phyloP scores from a whole-genome alignment of 2,329 filamentous ascomycete genomes.

The Myriosclerotinia curreyana region DNA sequence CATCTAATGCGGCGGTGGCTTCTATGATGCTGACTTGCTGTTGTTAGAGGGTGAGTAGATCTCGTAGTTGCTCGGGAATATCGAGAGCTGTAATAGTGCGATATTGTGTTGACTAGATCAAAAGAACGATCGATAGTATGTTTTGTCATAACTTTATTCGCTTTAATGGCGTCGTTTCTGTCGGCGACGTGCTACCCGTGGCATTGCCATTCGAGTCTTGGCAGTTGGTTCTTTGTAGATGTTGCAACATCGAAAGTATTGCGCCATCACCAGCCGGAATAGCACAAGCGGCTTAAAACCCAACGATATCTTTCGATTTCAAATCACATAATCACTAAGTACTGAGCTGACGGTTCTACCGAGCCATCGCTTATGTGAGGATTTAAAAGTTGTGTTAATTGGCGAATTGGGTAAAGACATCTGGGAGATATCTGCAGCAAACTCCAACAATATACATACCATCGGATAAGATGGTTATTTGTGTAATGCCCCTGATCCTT shows the following conservation, averaged over 20 bases:
- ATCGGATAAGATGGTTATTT: background rate
- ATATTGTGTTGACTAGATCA: background rate
- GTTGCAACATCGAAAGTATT: background rate
- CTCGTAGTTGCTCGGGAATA: constrained; percentile 26
- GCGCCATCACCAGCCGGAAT: background rate
- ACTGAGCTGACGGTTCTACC: background rate
- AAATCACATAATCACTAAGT: background rate
- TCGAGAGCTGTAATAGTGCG: background rate
- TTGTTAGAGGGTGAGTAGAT: constrained; percentile 46
- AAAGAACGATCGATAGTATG: background rate
- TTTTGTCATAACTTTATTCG: background rate
- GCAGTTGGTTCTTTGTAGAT: background rate
- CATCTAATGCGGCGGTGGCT: constrained; percentile 30
- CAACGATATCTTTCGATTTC: background rate
- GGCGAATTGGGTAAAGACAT: fast-evolving
- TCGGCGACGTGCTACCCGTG: no score
- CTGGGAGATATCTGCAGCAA: no score
- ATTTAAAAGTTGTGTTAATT: no score
- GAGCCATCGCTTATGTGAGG: no score
- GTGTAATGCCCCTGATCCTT: background rate
- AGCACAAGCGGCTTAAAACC: background rate
- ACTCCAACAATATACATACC: background rate
- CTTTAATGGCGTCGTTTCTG: background rate
- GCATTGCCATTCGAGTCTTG: no score
- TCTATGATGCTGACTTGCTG: constrained; percentile 48